phyloP scores from a whole-genome alignment of 805 yeast species.

The Starmera quercuum region DNA sequence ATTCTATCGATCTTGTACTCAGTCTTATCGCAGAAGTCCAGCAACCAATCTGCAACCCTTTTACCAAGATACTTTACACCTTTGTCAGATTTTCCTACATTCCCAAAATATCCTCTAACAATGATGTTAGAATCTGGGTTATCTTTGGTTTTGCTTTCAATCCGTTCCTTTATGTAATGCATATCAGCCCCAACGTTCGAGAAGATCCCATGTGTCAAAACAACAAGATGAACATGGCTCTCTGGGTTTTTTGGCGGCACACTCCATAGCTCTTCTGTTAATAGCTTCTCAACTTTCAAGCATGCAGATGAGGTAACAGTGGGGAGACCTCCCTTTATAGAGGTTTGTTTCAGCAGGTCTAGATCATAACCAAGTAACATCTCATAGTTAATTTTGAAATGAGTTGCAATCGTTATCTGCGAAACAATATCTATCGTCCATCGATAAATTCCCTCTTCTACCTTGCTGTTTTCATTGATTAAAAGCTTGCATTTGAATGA shows the following conservation, averaged over 20 bases:
- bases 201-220: constrained; percentile 87
- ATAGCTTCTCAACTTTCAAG: constrained; percentile 27
- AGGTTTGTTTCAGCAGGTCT: constrained; percentile 8
- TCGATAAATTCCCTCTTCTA: constrained; percentile 29
- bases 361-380: constrained; percentile 46
- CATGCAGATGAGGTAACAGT: constrained; percentile 9
- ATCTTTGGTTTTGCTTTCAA: constrained; percentile 36
- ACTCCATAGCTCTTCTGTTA: constrained; percentile 72
- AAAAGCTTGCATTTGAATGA: constrained; percentile 49
- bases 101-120: constrained; percentile 76
- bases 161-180: constrained; percentile 76
- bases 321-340: not conserved
- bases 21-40: constrained; percentile 34
- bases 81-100: constrained; percentile 80
- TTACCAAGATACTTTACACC: constrained; percentile 83
- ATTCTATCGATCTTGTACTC: constrained; percentile 44
- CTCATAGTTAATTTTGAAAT: constrained; percentile 63
- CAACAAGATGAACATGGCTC: constrained; percentile 71
- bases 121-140: constrained; percentile 41
- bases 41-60: constrained; percentile 66
- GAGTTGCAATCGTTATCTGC: constrained; percentile 67
- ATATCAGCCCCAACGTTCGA: constrained; percentile 87
- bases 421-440: constrained; percentile 82
- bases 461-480: constrained; percentile 38
- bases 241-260: constrained; percentile 43